These are phyloP conservation scores for Vanilla planifolia DNA, from an alignment of 106 monocot genomes.

Conservation along the genomic window DNA sequence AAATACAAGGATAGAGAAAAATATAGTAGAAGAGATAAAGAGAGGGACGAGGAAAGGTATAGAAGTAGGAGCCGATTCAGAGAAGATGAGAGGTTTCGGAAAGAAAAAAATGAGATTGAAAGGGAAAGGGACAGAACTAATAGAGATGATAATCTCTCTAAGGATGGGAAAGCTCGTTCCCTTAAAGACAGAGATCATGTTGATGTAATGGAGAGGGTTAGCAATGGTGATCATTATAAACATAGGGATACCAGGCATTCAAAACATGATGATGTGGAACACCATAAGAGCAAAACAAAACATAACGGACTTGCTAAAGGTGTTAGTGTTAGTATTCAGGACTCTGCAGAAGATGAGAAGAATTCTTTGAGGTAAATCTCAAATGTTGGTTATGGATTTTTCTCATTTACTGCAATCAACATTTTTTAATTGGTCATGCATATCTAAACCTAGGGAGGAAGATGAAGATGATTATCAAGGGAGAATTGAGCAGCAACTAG, in stretches of 20 bases:
- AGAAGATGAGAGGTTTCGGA: constrained; percentile 17
- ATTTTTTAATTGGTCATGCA: background rate
- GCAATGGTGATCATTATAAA: constrained; percentile 21
- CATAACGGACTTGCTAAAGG: constrained; percentile 23
- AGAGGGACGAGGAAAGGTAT: constrained; percentile 11
- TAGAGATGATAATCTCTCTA: constrained; percentile 18
- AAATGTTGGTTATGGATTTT: background rate
- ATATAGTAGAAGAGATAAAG: constrained; percentile 18
- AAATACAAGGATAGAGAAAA: constrained; percentile 25
- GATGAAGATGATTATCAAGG: constrained; percentile 77
- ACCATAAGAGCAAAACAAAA: constrained; percentile 22
- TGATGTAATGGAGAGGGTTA: constrained; percentile 22
- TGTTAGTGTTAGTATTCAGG: constrained; percentile 11
- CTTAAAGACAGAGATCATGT: constrained; percentile 18
- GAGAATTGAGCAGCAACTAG: constrained; percentile 74
- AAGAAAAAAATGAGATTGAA: constrained; percentile 12
- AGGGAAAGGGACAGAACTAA: constrained; percentile 31
- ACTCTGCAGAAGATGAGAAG: constrained; percentile 24
- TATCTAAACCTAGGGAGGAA: constrained; percentile 50
- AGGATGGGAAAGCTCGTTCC: constrained; percentile 16
- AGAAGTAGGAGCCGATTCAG: constrained; percentile 19
- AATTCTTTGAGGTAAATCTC: constrained; percentile 33
- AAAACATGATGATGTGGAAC: constrained; percentile 32
- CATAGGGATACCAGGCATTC: constrained; percentile 38
- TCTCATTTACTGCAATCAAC: background rate